These are phyloP conservation scores for Pythium scleroteichum DNA, from an alignment of 352 stramenopile genomes.

Conservation along the genomic window DNA sequence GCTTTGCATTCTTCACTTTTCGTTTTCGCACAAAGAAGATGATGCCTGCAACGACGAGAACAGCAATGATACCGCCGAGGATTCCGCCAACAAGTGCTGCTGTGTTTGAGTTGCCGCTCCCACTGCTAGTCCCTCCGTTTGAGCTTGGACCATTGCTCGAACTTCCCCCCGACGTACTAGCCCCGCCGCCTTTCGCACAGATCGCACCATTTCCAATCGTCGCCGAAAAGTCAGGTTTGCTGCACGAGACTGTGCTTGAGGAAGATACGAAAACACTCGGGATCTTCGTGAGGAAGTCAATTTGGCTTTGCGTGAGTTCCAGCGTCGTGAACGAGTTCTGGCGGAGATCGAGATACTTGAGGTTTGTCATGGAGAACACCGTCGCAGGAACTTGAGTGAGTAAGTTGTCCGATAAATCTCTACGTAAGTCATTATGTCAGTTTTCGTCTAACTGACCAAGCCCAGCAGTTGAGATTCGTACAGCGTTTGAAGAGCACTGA, in stretches of 20 bases:
- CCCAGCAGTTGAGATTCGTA: constrained; percentile 25
- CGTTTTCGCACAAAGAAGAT: constrained; percentile 13
- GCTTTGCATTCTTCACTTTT: neutral
- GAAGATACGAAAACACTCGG: constrained; percentile 47
- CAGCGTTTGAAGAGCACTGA: constrained; percentile 50
- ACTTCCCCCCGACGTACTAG: neutral
- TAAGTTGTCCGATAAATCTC: constrained; percentile 55
- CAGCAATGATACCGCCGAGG: constrained; percentile 36
- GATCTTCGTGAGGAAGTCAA: constrained; percentile 37
- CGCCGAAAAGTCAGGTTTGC: constrained; percentile 8
- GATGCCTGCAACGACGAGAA: constrained; percentile 26
- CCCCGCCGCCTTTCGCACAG: constrained; percentile 29
- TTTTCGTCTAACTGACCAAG: neutral
- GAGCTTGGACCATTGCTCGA: neutral
- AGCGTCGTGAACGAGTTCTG: constrained; percentile 58
- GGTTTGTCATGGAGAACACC: constrained; percentile 48
- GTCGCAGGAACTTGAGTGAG: constrained; percentile 46
- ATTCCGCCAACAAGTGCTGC: constrained; percentile 41
- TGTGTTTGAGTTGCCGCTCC: constrained; percentile 23
- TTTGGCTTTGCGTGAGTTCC: constrained; percentile 30
- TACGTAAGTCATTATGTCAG: constrained; percentile 9
- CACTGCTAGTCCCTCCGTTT: constrained; percentile 1
- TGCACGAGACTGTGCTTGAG: constrained; percentile 31
- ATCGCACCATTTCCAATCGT: constrained; percentile 37
- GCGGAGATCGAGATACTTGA: constrained; percentile 46